Evolutionary conservation across 148 eudicot species (phyloP).

Genomic region (Fagopyrum homotropicum): DNA sequence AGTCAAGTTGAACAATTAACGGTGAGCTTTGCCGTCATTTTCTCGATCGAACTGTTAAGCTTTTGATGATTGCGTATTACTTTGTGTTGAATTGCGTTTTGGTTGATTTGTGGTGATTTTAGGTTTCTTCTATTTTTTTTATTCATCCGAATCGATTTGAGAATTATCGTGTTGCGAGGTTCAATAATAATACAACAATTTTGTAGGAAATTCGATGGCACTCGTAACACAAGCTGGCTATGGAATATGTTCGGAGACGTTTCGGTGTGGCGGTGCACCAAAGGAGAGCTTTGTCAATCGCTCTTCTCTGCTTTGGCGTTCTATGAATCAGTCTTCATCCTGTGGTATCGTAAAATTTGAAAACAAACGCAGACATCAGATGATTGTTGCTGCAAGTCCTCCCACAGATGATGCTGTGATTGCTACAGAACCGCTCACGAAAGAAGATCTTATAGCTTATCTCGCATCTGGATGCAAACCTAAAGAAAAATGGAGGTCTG

Average conservation of each 20-base stretch:
- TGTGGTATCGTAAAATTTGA: conserved; percentile 18
- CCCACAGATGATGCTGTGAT: conserved; percentile 75
- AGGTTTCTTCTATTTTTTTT: neutral
- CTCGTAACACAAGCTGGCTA: conserved; percentile 46
- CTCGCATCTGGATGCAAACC: conserved; percentile 98
- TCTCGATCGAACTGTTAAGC: neutral
- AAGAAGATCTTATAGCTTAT: conserved; percentile 77
- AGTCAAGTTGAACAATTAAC: neutral
- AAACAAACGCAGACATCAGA: conserved; percentile 28
- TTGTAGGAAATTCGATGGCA: conserved; percentile 48
- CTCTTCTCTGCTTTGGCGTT: conserved; percentile 24
- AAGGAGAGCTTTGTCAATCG: conserved; percentile 28
- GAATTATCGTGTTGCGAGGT: neutral
- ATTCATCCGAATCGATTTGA: neutral
- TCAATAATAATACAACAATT: neutral
- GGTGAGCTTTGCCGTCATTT: conserved; percentile 7
- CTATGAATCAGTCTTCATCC: conserved; percentile 25
- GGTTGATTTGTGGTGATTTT: neutral
- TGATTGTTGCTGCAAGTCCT: conserved; percentile 84
- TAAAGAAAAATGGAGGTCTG: conserved; percentile 91
- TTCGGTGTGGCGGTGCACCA: conserved; percentile 29
- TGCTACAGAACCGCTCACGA: conserved; percentile 83
- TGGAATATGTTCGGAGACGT: conserved; percentile 33
- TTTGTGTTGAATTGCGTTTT: neutral
- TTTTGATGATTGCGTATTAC: neutral